Evolutionary conservation across 768 basidiomycete species (phyloP), one percentile per base, ranked within the genome.

Genomic region (Russula lepida): DNA sequence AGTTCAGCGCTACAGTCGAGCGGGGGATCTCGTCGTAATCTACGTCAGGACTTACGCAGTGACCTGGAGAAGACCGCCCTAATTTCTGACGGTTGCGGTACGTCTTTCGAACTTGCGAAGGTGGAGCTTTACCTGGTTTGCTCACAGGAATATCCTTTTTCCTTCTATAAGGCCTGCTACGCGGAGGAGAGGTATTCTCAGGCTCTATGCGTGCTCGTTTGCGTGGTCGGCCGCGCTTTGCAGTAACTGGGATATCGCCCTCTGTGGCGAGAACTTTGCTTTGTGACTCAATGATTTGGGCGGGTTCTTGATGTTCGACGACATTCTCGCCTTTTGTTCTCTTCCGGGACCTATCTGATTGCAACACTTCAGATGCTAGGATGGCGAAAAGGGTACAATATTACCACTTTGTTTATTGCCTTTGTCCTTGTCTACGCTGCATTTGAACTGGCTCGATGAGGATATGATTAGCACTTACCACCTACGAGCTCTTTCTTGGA

Each of bases 1-100:
- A 41, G 19, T 48, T 32, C 21, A 23, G 33, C 35, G 15, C 19
- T 6, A 21, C n/a, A n/a, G 55, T 58, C 39, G 56, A 43, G 27
- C 52, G 48, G 21, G 66, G 66, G 3, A 66, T 58, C 53, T 65
- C 60, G 39, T 66, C 66, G 51, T 62, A 66, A 30, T 66, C 64
- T 13, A 66, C 54, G n/a, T 54, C 51, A 37, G 46, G 28, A 23
- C 37, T 50, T 25, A 33, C 37, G 9, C 30, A 6, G 25, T 19
- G 54, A 23, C 33, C 39, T 23, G 59, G 53, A 56, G 65, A 56
- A 32, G 51, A 51, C 28, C 12, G 19, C 27, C 51, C 59, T 30
- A 44, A 19, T 33, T 64, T 65, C 27, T 48, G 54, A 25, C 48
- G 49, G 19, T 54, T 39, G 41, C 63, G 52, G 52, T 66, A 64